Evolutionary conservation across 257 asterid genomes (phyloP).

Genomic region (Lavandula angustifolia): DNA sequence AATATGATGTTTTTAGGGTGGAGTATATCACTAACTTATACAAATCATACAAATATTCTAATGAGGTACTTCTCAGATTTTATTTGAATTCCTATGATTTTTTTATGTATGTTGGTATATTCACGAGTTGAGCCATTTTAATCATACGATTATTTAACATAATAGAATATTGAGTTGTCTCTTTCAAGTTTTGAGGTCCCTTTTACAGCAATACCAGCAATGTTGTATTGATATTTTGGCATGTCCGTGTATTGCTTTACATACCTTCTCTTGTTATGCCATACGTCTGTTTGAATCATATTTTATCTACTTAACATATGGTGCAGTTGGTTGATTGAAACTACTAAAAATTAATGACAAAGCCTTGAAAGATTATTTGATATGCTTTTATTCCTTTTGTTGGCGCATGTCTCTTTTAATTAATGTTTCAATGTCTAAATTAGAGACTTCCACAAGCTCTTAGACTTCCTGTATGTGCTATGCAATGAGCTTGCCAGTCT

Average conservation of each 20-base stretch:
- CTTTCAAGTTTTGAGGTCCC: conserved; percentile 15
- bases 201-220: not conserved
- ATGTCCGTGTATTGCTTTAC: conserved; percentile 11
- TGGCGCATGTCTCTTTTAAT: not conserved
- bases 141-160: conserved; percentile 3
- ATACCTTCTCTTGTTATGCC: conserved; percentile 2
- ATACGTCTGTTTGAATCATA: conserved; percentile 1
- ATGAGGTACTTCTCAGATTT: conserved; percentile 60
- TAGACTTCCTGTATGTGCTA: conserved; percentile 11
- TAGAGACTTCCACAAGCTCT: conserved; percentile 1
- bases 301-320: not conserved
- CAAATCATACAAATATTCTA: conserved; percentile 76
- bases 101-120: not conserved
- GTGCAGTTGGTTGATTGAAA: conserved; percentile 9
- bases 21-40: conserved; percentile 78
- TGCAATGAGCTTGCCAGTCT: not conserved
- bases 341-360: not conserved
- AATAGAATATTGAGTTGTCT: conserved; percentile 16
- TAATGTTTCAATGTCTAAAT: conserved; percentile 14
- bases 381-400: conserved; percentile 9
- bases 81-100: not conserved
- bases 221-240: conserved; percentile 2
- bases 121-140: not conserved
- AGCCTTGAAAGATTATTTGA: not conserved
- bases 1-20: conserved; percentile 76